Evolutionary conservation across 768 basidiomycete species (phyloP), one percentile per base, ranked within the genome.

Genomic region (Amanita rubescens): DNA sequence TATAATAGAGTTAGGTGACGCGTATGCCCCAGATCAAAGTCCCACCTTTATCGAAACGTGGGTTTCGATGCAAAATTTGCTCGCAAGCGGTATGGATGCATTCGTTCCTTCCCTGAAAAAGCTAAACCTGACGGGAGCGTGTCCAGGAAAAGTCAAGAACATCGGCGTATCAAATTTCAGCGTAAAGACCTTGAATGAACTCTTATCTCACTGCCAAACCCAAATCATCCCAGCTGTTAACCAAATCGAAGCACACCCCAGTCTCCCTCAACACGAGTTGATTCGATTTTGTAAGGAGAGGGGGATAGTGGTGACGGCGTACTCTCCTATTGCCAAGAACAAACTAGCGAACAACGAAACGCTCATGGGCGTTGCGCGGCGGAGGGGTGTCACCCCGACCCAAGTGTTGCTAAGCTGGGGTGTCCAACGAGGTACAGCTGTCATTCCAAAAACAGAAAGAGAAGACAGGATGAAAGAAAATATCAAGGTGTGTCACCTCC

Each of bases 351-450:
- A 65, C 15, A 67, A 77, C 53, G 53, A 65, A 1, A 63, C 58
- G 11, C 53, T 76, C 44, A 48, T 56, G 11, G 50, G 39, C 1
- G 59, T 78, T 8, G 74, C 75, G 1, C 56, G 65, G 17, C 70
- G 70, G 48, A 58, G 69, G 45, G 55, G 59, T 30, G 61, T 60
- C 14, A 68, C 72, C 1, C 59, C 69, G 1, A 78, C 81, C 3
- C 81, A 84, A 62, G 74, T 85, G 17, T 62, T 84, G 25, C 67
- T 87, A 15, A 72, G 79, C 57, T 87, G 85, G 85, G 79, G 76
- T 5, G 78, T 79, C 14, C 80, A 84, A 60, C 76, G 80, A 19
- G 78, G 78, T 5, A 75, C 82, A 33, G 71, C 76, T 19, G 75
- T 83, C 50, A 74, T 86, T 58, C 85, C 85, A 32, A 86, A 86